Evolutionary conservation across 306 rosid species (phyloP).

Genomic region (Luffa aegyptiaca): DNA sequence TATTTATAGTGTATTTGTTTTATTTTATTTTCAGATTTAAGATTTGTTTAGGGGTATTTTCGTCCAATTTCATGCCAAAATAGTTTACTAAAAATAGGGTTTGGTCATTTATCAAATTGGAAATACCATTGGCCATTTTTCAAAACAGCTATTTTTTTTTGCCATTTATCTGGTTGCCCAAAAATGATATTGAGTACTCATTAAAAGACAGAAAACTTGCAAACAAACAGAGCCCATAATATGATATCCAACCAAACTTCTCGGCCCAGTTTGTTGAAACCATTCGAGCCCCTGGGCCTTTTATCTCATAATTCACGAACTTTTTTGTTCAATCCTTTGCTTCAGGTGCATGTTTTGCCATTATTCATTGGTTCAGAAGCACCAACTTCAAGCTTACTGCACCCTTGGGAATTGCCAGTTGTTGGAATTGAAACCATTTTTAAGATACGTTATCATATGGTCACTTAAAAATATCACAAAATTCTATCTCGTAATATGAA

Average conservation of each 20-base stretch:
- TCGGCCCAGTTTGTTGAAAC: neutral
- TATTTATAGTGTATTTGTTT: too few species aligned
- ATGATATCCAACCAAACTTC: neutral
- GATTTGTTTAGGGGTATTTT: too few species aligned
- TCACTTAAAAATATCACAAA: neutral
- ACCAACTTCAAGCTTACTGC: neutral
- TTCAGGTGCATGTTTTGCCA: neutral
- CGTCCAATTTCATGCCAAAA: too few species aligned
- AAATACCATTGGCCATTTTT: too few species aligned
- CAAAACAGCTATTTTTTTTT: too few species aligned
- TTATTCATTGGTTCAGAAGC: neutral
- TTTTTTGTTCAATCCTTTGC: neutral
- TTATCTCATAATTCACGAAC: neutral
- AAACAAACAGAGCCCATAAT: neutral
- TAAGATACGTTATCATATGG: neutral
- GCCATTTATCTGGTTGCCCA: too few species aligned
- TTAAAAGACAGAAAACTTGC: neutral
- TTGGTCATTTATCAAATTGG: too few species aligned
- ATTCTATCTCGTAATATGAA: neutral
- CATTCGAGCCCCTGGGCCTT: neutral
- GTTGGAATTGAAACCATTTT: neutral
- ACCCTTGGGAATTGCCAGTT: neutral
- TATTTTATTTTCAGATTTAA: too few species aligned
- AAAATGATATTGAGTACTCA: neutral
- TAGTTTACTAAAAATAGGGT: too few species aligned